Evolutionary conservation across 306 rosid genomes (phyloP), one percentile per base, ranked within the genome.

Genomic region (Vicia sativa): DNA sequence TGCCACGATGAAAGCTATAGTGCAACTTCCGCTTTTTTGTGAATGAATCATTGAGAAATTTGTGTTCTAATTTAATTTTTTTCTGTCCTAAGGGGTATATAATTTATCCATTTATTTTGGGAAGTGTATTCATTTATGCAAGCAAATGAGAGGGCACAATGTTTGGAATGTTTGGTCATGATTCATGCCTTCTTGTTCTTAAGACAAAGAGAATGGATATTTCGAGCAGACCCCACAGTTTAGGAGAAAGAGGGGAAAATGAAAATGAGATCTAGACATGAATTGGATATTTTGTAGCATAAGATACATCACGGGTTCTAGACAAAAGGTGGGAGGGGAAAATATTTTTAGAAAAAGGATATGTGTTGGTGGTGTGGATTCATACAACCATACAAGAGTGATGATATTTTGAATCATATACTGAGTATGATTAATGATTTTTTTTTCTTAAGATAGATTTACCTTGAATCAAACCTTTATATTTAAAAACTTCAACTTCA

Each of bases 221-320:
- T n/a, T n/a, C n/a, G n/a, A n/a, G n/a, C n/a, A n/a, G n/a, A n/a
- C 39, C 78, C 78, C 71, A 59, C 35, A 13, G 70, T 71, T 57
- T 13, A 28, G 69, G 49, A 34, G 65, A 70, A 63, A 35, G 62
- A 3, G 25, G 21, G 15, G 42, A 11, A 45, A 67, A 25, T 11
- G 73, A 39, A 66, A 64, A 50, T 41, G 62, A 50, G 70, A 21
- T 65, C 16, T 21, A 1, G 52, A 7, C 41, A 55, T 48, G 6
- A 25, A 35, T 56, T 4, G 57, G 81, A 77, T 77, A 78, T 78
- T 78, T 78, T 60, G 55, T 12, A 67, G 75, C 71, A 60, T 31
- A 65, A 50, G 54, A 66, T 60, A 50, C 67, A 67, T 12, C 54
- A 77, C 43, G 49, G 25, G 69, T 65, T 78, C 60, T 39, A 72